Evolutionary conservation across 2,329 filamentous ascomycete genomes (phyloP).

Genomic region (Magnaporthiopsis incrustans): DNA sequence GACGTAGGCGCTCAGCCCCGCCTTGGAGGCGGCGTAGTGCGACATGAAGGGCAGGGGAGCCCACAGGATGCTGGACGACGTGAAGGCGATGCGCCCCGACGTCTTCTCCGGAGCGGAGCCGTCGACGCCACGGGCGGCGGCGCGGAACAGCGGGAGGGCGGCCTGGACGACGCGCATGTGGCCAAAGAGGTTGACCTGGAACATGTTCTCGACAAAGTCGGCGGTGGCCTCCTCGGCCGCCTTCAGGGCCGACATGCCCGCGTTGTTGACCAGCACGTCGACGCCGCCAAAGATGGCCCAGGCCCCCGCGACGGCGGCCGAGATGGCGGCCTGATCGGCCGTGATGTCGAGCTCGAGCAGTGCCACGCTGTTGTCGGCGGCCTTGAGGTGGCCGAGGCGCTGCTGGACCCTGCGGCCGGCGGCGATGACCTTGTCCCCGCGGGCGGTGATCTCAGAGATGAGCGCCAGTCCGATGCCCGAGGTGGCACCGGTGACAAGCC

Average conservation of each 20-base stretch:
- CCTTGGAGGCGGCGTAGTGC: constrained; percentile 23
- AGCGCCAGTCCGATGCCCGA: constrained; percentile 13
- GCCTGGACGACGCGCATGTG: constrained; percentile 14
- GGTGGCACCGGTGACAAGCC: constrained; percentile 17
- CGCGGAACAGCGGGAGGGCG: constrained; percentile 15
- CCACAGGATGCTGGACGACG: constrained; percentile 20
- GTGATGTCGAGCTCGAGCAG: constrained; percentile 14
- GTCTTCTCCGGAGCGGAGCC: constrained; percentile 6
- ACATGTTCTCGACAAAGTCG: constrained; percentile 9
- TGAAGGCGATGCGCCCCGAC: constrained; percentile 19
- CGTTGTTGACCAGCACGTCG: constrained; percentile 18
- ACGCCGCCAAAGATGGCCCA: constrained; percentile 13
- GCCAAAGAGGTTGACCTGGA: constrained; percentile 16
- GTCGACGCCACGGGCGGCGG: neutral
- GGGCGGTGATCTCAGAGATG: constrained; percentile 8
- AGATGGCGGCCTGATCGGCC: constrained; percentile 9
- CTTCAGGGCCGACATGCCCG: constrained; percentile 11
- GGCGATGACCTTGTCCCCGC: constrained; percentile 16
- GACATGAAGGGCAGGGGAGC: constrained; percentile 21
- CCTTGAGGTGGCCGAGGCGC: neutral
- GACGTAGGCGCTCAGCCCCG: constrained; percentile 19
- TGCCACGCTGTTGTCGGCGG: neutral
- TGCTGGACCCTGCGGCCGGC: constrained; percentile 12
- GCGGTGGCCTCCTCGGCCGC: constrained; percentile 12
- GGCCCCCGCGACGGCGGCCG: constrained; percentile 9